Evolutionary conservation across 2,329 filamentous ascomycete genomes (phyloP).

Genomic region (Hymenoscyphus linearis): DNA sequence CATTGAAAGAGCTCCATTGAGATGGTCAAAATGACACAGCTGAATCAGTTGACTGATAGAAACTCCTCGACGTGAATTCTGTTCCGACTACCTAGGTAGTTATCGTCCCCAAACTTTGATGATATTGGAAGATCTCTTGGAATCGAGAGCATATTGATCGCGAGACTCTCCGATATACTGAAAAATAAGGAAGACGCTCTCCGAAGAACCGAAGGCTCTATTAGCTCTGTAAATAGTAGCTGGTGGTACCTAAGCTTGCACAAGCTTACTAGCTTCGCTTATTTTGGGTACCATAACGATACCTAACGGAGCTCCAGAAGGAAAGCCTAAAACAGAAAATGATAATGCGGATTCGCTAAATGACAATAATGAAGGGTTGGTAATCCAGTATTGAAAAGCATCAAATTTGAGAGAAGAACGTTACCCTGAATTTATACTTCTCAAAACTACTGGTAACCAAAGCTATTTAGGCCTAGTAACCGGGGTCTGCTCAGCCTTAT

Average conservation of each 20-base stretch:
- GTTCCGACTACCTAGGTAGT: background rate
- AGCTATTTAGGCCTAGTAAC: background rate
- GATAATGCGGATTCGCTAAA: too few relatives aligned
- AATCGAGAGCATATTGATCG: background rate
- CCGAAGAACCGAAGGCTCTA: too few relatives aligned
- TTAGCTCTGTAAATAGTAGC: too few relatives aligned
- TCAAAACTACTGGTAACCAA: background rate
- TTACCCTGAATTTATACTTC: background rate
- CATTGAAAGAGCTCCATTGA: background rate
- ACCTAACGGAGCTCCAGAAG: too few relatives aligned
- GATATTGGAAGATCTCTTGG: background rate
- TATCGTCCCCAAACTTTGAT: background rate
- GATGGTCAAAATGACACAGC: background rate
- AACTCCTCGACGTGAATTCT: background rate
- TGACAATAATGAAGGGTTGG: background rate
- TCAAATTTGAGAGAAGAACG: background rate
- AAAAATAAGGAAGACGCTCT: background rate
- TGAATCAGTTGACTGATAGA: background rate
- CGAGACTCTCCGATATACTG: background rate
- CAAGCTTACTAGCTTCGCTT: too few relatives aligned
- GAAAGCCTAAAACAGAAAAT: too few relatives aligned
- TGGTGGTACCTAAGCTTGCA: too few relatives aligned
- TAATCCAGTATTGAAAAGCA: background rate
- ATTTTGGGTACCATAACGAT: too few relatives aligned
- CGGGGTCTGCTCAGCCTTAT: background rate